A percentile compares a stretch with the other conserved stretches of the same genome.
Conservation (phyloP, 1,284 basidiomycete species). For the Schizophyllum amplum region DNA sequence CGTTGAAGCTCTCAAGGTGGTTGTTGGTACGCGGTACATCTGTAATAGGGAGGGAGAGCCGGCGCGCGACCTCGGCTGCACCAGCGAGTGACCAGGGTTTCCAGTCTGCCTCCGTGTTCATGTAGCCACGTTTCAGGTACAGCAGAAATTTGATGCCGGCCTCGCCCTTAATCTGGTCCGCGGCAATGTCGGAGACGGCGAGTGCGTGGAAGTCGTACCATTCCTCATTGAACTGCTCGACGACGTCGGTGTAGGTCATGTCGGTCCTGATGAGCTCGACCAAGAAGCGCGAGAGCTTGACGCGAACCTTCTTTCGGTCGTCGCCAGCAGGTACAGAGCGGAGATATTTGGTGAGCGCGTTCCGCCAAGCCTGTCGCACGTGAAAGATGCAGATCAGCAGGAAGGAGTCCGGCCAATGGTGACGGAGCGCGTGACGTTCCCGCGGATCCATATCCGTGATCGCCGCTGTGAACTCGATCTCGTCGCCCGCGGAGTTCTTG, state of each 20-base stretch:
- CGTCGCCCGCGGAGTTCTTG: slow-evolving; percentile 9
- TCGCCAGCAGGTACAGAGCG: slow-evolving; percentile 2
- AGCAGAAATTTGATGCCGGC: slow-evolving; percentile 15
- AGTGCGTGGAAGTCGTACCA: slow-evolving; percentile 12
- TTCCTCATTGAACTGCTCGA: slow-evolving; percentile 12
- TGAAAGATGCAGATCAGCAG: slow-evolving; percentile 6
- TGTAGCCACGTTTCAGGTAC: slow-evolving; percentile 15
- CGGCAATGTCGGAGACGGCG: neutral
- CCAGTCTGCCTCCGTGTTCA: slow-evolving; percentile 15
- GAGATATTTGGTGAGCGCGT: slow-evolving; percentile 6
- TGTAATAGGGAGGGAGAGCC: slow-evolving; percentile 9
- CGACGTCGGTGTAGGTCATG: slow-evolving; percentile 12
- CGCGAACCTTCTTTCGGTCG: neutral
- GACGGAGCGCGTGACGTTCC: neutral
- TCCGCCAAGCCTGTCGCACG: slow-evolving; percentile 5
- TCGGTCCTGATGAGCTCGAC: slow-evolving; percentile 14
- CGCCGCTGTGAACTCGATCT: slow-evolving; percentile 11
- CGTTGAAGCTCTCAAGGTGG: slow-evolving; percentile 21
- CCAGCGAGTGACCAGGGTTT: slow-evolving; percentile 18
- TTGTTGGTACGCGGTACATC: slow-evolving; percentile 17
- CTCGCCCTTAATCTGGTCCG: slow-evolving; percentile 10
- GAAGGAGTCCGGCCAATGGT: neutral
- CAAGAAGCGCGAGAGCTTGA: slow-evolving; percentile 1
- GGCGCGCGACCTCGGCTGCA: slow-evolving; percentile 10
- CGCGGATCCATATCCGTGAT: slow-evolving; percentile 15